Conservation (phyloP, 495 filamentous ascomycete species). For the Pseudoneurospora amorphoporcata region DNA sequence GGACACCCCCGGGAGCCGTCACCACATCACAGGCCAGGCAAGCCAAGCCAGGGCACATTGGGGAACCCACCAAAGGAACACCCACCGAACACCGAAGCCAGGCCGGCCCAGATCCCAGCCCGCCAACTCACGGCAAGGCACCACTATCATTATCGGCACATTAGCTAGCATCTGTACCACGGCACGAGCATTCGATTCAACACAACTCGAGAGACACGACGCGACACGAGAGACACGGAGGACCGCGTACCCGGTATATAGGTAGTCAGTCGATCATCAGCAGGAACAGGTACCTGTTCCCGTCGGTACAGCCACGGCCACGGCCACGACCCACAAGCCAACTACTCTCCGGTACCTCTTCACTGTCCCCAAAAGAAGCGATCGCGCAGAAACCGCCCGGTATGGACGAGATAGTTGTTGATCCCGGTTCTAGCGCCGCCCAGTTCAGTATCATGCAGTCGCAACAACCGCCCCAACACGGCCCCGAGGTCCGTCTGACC, state of each 20-base stretch:
- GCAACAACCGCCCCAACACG: slow-evolving; percentile 10
- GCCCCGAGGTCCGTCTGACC: slow-evolving; percentile 25
- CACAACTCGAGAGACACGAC: background rate
- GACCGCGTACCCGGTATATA: background rate
- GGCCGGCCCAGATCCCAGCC: background rate
- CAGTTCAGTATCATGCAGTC: slow-evolving; percentile 23
- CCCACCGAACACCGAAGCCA: background rate
- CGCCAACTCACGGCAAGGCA: background rate
- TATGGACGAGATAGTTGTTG: slow-evolving; percentile 31
- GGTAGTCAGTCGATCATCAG: background rate
- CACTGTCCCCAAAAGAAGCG: slow-evolving; percentile 4
- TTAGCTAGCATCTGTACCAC: background rate
- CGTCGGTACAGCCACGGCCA: background rate
- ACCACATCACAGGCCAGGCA: background rate
- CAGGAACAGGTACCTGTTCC: background rate
- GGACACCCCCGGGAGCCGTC: background rate
- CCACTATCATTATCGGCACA: background rate
- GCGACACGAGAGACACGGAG: background rate
- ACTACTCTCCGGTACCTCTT: background rate
- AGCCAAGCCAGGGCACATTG: background rate
- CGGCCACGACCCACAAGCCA: background rate
- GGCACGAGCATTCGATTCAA: background rate
- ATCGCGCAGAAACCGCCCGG: slow-evolving; percentile 21
- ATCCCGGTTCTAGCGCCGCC: slow-evolving; percentile 18
- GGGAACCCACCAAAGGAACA: background rate